phyloP scores from a whole-genome alignment of 1,139 yeast genomes.

The Saccharomyces hybrid region DNA sequence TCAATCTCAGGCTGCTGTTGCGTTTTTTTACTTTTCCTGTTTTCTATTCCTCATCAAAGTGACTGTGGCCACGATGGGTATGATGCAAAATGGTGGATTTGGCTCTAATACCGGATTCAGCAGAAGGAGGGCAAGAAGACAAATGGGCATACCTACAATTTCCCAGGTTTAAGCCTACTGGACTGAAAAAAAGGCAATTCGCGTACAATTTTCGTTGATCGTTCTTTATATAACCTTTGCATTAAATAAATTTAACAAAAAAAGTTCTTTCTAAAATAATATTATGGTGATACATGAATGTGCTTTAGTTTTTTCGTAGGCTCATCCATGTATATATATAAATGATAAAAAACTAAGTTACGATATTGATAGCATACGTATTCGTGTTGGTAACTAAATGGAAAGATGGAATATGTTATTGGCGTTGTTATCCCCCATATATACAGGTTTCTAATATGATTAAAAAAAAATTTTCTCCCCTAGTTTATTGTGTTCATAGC shows the following conservation, averaged over 20 bases:
- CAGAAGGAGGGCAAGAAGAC: constrained; percentile 44
- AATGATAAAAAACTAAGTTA: background rate
- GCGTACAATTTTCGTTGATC: background rate
- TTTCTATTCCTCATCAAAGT: constrained; percentile 65
- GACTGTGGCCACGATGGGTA: constrained; percentile 51
- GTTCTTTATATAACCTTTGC: background rate
- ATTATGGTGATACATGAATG: background rate
- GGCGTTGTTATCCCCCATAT: background rate
- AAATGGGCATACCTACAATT: constrained; percentile 84
- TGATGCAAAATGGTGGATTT: constrained; percentile 68
- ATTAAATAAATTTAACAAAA: background rate
- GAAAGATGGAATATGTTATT: background rate
- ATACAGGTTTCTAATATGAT: background rate
- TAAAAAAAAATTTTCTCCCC: background rate
- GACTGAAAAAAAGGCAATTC: background rate
- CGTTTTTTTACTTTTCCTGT: constrained; percentile 85
- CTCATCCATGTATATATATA: background rate
- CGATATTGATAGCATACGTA: background rate
- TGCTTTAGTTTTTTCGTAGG: background rate
- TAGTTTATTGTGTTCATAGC: background rate
- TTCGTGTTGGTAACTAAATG: background rate
- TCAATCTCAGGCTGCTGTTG: constrained; percentile 86
- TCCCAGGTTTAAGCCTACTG: constrained; percentile 53
- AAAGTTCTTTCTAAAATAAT: background rate
- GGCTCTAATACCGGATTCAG: constrained; percentile 36